phyloP scores from a whole-genome alignment of 345 rosid species.

The Dipteronia dyeriana region DNA sequence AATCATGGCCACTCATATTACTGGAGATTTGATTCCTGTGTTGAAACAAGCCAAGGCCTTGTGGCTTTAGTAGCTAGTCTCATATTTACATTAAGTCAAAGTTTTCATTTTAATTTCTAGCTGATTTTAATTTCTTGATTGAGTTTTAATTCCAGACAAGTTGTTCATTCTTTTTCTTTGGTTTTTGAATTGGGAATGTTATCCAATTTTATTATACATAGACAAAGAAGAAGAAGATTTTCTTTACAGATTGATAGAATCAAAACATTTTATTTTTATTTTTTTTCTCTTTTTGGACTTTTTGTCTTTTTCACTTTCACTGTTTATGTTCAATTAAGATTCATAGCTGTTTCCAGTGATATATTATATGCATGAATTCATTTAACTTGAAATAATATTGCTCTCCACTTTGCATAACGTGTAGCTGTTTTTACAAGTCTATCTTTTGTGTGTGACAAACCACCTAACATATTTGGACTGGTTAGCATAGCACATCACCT shows the following conservation, averaged over 20 bases:
- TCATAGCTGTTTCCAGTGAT: too few relatives aligned
- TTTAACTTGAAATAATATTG: too few relatives aligned
- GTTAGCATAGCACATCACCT: too few relatives aligned
- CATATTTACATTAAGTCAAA: neutral
- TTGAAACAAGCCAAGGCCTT: constrained; percentile 92
- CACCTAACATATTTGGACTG: too few relatives aligned
- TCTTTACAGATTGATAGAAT: neutral
- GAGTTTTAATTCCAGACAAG: neutral
- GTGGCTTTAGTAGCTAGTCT: constrained; percentile 60
- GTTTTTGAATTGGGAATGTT: constrained; percentile 15
- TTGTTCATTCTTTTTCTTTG: constrained; percentile 10
- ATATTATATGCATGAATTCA: too few relatives aligned
- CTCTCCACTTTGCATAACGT: too few relatives aligned
- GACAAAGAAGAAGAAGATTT: neutral
- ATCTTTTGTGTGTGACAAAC: too few relatives aligned
- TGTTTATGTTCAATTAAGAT: too few relatives aligned
- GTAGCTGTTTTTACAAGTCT: too few relatives aligned
- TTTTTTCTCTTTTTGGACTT: neutral
- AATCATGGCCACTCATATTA: constrained; percentile 92
- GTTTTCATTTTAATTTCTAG: neutral
- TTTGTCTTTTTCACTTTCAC: neutral
- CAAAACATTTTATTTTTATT: too few relatives aligned
- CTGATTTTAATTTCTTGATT: neutral
- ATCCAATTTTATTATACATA: neutral
- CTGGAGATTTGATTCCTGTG: constrained; percentile 76